phyloP scores from a whole-genome alignment of 805 yeast genomes.

The Candida alai region DNA sequence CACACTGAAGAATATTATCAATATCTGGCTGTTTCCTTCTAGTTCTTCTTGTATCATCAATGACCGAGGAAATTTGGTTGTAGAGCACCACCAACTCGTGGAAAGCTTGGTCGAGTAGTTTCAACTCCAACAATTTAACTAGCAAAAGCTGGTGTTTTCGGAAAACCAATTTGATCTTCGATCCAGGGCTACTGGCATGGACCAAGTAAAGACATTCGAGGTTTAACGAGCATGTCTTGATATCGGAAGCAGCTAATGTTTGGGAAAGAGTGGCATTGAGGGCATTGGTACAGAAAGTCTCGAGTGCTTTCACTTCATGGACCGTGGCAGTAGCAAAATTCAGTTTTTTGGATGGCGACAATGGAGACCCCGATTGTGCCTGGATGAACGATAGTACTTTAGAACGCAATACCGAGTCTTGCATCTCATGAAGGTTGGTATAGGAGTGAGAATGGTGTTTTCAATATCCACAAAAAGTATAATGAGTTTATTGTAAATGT shows the following conservation, averaged over 20 bases:
- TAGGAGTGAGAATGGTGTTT: too few species aligned
- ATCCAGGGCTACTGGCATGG: slow-evolving; percentile 7
- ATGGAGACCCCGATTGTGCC: slow-evolving; percentile 2
- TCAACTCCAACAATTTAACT: slow-evolving; percentile 21
- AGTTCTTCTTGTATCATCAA: slow-evolving; percentile 1
- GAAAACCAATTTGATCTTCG: slow-evolving; percentile 10
- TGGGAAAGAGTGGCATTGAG: not conserved
- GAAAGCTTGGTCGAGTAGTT: slow-evolving; percentile 9
- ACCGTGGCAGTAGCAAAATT: too few species aligned
- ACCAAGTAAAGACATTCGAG: slow-evolving; percentile 17
- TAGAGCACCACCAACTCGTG: slow-evolving; percentile 10
- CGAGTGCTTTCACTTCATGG: too few species aligned
- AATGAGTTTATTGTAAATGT: too few species aligned
- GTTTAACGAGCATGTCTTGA: slow-evolving; percentile 11
- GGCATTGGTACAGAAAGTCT: not conserved
- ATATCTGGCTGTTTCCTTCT: too few species aligned
- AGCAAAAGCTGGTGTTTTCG: slow-evolving; percentile 26
- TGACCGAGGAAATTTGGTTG: not conserved
- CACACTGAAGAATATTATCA: slow-evolving; percentile 3
- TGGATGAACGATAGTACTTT: slow-evolving; percentile 5
- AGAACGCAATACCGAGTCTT: slow-evolving; percentile 3
- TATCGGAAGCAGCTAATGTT: not conserved
- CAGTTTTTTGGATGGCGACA: slow-evolving; percentile 1
- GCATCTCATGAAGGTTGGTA: slow-evolving; percentile 3
- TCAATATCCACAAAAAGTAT: too few species aligned